A percentile compares a stretch with the other conserved stretches of the same genome.
Evolutionary conservation across 192 early-diverging fungal species (phyloP).

Genomic region (Geranomyces variabilis): DNA sequence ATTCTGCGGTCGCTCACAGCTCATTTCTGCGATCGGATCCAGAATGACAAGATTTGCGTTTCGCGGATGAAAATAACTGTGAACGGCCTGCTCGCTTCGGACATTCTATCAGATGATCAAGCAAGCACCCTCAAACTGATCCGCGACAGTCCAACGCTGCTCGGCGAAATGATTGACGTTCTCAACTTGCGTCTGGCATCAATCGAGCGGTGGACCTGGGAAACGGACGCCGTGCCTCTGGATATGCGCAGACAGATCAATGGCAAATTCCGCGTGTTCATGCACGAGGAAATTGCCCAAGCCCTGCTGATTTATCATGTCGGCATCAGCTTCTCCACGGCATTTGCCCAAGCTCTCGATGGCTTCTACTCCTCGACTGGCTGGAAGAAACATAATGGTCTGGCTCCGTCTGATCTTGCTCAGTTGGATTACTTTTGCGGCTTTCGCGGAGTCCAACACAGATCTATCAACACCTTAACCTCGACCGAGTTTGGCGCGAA

Average conservation of each 20-base stretch:
- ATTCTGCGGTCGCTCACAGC: background rate
- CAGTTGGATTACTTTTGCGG: no score
- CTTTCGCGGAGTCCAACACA: no score
- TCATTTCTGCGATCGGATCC: background rate
- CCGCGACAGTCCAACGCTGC: background rate
- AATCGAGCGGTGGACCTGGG: slow-evolving; percentile 6
- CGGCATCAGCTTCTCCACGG: no score
- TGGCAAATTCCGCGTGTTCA: slow-evolving; percentile 1
- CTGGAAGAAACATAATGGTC: no score
- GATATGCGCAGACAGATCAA: slow-evolving; percentile 9
- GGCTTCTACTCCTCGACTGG: no score
- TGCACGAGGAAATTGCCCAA: background rate
- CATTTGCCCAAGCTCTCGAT: no score
- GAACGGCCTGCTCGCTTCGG: background rate
- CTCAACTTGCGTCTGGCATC: slow-evolving; percentile 1
- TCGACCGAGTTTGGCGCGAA: no score
- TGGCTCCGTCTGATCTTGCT: no score
- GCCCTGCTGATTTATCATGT: background rate
- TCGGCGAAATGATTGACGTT: background rate
- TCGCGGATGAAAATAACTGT: background rate
- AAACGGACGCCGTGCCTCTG: slow-evolving; percentile 2
- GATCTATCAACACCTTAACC: no score
- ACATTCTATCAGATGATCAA: background rate
- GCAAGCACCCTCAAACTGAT: background rate
- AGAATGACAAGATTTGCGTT: background rate